These are phyloP conservation scores for Erythrophleum ivorense DNA, from an alignment of 331 rosid species.

Conservation along the genomic window DNA sequence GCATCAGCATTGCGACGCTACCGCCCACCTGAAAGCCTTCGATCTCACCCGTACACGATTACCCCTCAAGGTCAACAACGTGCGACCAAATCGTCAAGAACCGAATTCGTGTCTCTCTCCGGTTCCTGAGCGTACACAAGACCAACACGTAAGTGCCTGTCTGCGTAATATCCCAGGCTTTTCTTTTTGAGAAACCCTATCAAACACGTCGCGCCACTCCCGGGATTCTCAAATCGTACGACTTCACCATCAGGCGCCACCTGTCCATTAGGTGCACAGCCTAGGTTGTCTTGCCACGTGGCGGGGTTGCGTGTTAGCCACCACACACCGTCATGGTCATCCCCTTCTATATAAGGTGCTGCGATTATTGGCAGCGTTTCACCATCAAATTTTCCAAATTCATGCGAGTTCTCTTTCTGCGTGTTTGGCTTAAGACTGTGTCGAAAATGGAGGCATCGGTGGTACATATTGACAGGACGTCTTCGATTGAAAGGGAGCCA, in stretches of 20 bases:
- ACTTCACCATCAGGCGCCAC: conserved; percentile 12
- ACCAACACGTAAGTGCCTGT: neutral
- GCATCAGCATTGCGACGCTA: no score
- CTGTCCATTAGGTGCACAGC: conserved; percentile 24
- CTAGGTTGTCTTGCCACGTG: conserved; percentile 31
- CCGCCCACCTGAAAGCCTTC: no score
- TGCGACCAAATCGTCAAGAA: neutral
- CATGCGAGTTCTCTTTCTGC: no score
- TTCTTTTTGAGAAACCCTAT: neutral
- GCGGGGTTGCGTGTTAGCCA: conserved; percentile 32
- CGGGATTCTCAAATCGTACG: neutral
- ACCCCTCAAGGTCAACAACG: neutral
- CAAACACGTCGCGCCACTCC: conserved; percentile 19
- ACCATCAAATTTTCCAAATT: neutral
- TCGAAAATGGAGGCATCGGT: conserved; percentile 41
- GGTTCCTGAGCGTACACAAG: neutral
- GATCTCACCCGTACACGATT: neutral
- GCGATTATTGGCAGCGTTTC: neutral
- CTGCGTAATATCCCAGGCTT: neutral
- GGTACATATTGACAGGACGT: conserved; percentile 48
- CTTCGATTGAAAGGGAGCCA: conserved; percentile 63
- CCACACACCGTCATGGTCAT: neutral
- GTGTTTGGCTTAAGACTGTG: neutral
- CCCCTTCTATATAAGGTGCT: neutral
- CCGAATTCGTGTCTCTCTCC: neutral